Base-by-base conservation (phyloP, 495 filamentous ascomycete species). In the Tuber aestivum region DNA sequence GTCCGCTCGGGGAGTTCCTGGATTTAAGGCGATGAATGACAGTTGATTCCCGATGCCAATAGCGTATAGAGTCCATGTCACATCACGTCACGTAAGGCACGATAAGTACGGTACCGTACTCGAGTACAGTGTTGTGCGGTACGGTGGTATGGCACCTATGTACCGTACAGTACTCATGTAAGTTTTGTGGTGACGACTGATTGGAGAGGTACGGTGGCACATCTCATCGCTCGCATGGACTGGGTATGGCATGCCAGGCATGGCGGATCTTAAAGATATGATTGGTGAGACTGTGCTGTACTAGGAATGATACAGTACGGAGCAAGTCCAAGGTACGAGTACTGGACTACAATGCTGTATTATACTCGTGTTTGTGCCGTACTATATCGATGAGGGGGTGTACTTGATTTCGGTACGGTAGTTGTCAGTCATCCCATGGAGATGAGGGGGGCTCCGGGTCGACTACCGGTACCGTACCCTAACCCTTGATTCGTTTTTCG, bases 21-120 rank as follows among this genome's bases (percentile, higher is more conserved):
- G 56, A 65, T 65, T 65, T 32, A 65, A 65, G 56, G 56, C 56
- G 56, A 65, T 65, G 48, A n/a, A n/a, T 56, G 48, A 56, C 48
- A 27, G 48, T 12, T 27, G 23, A 56, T 56, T n/a, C n/a, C n/a
- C n/a, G n/a, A n/a, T n/a, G 48, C 21, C 8, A 44, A 14, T 9
- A 12, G 9, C 10, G 48, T 23, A n/a, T 56, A 12, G 9, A 56
- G 23, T n/a, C 23, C 23, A 65, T 65, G 56, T 32, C 56, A 65
- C 27, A 32, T 65, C 56, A 65, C 27, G 56, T 32, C 56, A 65
- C 56, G 56, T 65, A 65, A 27, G 56, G 56, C 2, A 32, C n/a
- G 27, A 27, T 6, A 16, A 16, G 12, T 32, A 16, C 18, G 42
- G 8, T 41, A 41, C 41, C 8, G 41, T 9, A 1, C 12, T 12